Conservation (phyloP, 2,329 filamentous ascomycete species). For the Verticillium alfalfae region DNA sequence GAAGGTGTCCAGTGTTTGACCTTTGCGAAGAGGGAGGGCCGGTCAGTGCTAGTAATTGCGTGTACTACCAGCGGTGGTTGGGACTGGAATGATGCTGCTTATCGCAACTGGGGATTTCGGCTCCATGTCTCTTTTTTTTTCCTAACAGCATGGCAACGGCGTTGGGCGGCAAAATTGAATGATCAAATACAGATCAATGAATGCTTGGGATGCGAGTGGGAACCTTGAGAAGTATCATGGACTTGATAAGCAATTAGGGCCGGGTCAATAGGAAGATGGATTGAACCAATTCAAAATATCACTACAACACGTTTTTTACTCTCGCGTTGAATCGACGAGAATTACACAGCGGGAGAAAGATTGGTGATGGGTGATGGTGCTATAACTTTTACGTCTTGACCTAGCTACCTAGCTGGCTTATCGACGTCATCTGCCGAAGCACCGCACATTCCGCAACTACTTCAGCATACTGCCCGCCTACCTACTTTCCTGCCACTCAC, state of each 20-base stretch:
- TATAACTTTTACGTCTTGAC: neutral
- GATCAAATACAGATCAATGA: neutral
- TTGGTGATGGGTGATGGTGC: neutral
- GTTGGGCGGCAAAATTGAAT: neutral
- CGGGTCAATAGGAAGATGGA: neutral
- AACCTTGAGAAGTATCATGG: neutral
- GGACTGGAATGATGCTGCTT: conserved; percentile 30
- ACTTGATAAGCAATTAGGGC: too few relatives aligned
- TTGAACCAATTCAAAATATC: neutral
- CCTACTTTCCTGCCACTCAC: neutral
- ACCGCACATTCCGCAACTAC: neutral
- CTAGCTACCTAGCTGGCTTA: neutral
- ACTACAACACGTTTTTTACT: too few relatives aligned
- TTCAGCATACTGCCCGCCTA: neutral
- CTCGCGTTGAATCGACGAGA: too few relatives aligned
- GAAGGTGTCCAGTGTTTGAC: conserved; percentile 86
- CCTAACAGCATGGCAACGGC: neutral
- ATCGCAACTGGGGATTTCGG: neutral
- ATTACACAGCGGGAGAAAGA: neutral
- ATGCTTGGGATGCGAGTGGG: neutral
- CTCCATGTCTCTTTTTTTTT: neutral
- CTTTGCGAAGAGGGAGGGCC: conserved; percentile 87
- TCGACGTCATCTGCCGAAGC: neutral
- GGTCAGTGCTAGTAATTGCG: conserved; percentile 83
- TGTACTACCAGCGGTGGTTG: conserved; percentile 87